phyloP scores from a whole-genome alignment of 2,329 filamentous ascomycete species.

The Emergomyces pasteurianus region DNA sequence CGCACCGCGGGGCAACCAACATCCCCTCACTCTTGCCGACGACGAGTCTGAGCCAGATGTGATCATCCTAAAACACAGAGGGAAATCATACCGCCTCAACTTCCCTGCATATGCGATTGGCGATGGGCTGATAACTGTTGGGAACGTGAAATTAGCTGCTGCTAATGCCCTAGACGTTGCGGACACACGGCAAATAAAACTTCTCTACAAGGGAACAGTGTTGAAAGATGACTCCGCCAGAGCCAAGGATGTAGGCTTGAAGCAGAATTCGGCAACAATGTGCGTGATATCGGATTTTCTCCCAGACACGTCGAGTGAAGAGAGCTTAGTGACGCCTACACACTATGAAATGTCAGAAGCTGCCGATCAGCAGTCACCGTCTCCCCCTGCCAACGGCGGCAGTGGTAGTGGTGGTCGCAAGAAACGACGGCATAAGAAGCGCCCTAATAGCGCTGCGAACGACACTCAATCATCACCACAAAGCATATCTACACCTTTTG shows the following conservation, averaged over 20 bases:
- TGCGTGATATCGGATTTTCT: constrained; percentile 32
- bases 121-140: constrained; percentile 32
- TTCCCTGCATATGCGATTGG: constrained; percentile 38
- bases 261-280: constrained; percentile 37
- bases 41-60: constrained; percentile 31
- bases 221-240: constrained; percentile 30
- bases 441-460: constrained; percentile 11
- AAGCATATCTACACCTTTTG: constrained; percentile 13
- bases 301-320: constrained; percentile 16
- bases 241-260: constrained; percentile 33
- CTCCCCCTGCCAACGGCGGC: not conserved
- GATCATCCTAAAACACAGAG: constrained; percentile 32
- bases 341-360: not conserved
- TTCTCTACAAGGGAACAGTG: constrained; percentile 37
- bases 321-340: not conserved
- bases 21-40: constrained; percentile 8
- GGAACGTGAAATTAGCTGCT: constrained; percentile 29
- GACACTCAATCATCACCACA: constrained; percentile 9
- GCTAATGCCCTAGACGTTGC: constrained; percentile 25
- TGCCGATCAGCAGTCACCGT: not conserved
- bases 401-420: not conserved
- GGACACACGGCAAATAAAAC: constrained; percentile 27
- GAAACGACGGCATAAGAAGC: constrained; percentile 9
- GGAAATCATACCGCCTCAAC: constrained; percentile 30
- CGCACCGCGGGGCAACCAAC: constrained; percentile 3